Evolutionary conservation across 208 protist genomes (phyloP), one percentile per base, ranked within the genome.

Genomic region (Trypanosomatidae sp.): DNA sequence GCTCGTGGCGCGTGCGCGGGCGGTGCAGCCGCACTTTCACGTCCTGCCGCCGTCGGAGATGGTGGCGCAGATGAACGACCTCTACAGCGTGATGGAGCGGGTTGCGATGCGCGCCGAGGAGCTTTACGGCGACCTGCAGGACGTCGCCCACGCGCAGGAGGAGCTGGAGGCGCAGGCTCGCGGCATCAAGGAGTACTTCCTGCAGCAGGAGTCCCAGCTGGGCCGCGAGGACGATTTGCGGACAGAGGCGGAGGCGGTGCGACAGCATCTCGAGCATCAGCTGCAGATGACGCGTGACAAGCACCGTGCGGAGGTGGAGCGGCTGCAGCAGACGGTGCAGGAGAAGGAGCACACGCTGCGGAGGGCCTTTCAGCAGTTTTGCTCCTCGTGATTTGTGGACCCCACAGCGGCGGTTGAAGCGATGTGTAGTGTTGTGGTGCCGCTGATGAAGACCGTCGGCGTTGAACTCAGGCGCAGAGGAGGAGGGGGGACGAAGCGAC

Each of bases 71-170:
- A 81, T 97, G 82, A 95, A 95, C 73, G 87, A 95, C 64, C 80
- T 97, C 25, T 97, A 94, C 79, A 78, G 59, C 55, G 83, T 94
- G 4, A 86, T 92, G 84, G 90, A 97, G 66, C 83, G 86, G 73
- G 83, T 97, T 36, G 92, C 87, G 0, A 49, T 86, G 22, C 86
- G 85, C 3, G 83, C 86, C 13, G 81, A 92, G 62, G 84, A 89
- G 30, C 68, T 94, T 8, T 76, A 79, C 39, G 85, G 68, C 12
- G 89, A 95, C 28, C 39, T 96, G 70, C 77, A 80, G 62, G 70
- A 80, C 13, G 76, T 92, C 60, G 79, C 79, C 19, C 69, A 76
- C 13, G 66, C 80, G 33, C 88, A 92, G 36, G 85, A 93, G 66
- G 92, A 96, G 58, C 55, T 93, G 44, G 79, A 81, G 15, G 73